These are phyloP conservation scores for Shiraia sp. DNA, from an alignment of 2,329 filamentous ascomycete genomes.

Conservation along the genomic window DNA sequence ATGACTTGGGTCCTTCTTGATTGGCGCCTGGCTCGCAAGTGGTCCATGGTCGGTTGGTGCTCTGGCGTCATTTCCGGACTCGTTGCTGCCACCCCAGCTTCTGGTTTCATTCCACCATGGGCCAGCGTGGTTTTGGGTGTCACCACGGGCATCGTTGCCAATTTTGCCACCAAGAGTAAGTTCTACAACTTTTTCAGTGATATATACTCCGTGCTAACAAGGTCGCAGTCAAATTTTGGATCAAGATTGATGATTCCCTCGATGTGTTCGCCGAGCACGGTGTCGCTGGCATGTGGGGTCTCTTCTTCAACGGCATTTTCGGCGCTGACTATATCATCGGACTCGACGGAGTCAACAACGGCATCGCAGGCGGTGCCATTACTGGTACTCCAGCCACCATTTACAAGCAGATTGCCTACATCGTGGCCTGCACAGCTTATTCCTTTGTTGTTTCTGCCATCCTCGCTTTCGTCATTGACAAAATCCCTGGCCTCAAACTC, in stretches of 20 bases:
- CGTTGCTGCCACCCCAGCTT: constrained; percentile 83
- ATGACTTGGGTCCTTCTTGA: constrained; percentile 96
- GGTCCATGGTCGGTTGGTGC: constrained; percentile 93
- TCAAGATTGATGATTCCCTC: constrained; percentile 83
- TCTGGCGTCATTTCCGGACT: constrained; percentile 85
- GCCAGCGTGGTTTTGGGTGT: constrained; percentile 64
- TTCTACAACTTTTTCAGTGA: constrained; percentile 29
- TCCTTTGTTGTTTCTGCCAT: constrained; percentile 73
- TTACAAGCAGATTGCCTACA: constrained; percentile 80
- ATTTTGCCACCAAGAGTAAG: constrained; percentile 86
- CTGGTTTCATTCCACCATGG: constrained; percentile 76
- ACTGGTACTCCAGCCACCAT: constrained; percentile 74
- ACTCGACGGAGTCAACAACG: constrained; percentile 75
- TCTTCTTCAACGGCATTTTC: constrained; percentile 77
- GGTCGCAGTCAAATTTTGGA: constrained; percentile 67
- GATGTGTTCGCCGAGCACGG: constrained; percentile 92
- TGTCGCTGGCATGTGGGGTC: constrained; percentile 79
- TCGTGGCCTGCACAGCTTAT: constrained; percentile 68
- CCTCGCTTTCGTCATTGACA: constrained; percentile 75
- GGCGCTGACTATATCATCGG: constrained; percentile 73
- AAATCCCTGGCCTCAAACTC: constrained; percentile 76
- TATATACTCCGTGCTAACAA: constrained; percentile 17
- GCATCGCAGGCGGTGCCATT: constrained; percentile 64
- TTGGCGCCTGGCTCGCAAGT: constrained; percentile 91
- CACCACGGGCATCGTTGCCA: constrained; percentile 70